Evolutionary conservation across 179 eudicot species (phyloP), one percentile per base, ranked within the genome.

Genomic region (Amaranthus tricolor): DNA sequence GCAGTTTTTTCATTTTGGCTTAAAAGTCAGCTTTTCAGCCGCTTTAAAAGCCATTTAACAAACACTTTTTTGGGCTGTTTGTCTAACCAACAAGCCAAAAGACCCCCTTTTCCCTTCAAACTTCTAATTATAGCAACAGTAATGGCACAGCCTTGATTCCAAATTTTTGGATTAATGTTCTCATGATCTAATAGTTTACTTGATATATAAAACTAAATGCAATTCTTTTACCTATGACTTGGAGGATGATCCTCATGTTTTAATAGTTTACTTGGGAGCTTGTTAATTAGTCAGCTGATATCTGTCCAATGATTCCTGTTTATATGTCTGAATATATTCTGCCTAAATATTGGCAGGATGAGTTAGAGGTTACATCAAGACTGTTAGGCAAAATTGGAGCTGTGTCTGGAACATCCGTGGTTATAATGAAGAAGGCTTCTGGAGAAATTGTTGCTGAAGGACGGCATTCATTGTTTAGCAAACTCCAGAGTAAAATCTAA

Each of bases 371-470:
- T 58, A 86, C 81, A 31, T 76, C 90, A 47, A 84, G 79, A 71
- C 72, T 83, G 61, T 74, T 91, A 31, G 97, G 97, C 20, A 81
- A 76, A 71, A 81, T 69, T 47, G 97, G 94, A 74, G 73, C 80
- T 13, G 77, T 86, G 76, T 81, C 82, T 21, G 90, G 91, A 24
- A 86, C 92, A 12, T 76, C 80, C 11, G 84, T 91, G n/a, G 71
- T 86, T 20, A 75, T 91, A 10, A 84, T 80, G 79, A 89, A 91
- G 52, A 91, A 86, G 70, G 77, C 78, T 57, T 86, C 92, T 9
- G 92, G 92, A 49, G 85, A 87, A 68, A 62, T 87, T 50, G 71
- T 91, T 75, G 94, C 97, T 68, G 89, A 91, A 88, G 97, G 94
- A 50, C 71, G 94, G 31, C 94, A 91, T 85, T 89, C 92, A 24